These are phyloP conservation scores for Papiliotrema fonsecae DNA, from an alignment of 1,284 basidiomycete species.

Conservation along the genomic window DNA sequence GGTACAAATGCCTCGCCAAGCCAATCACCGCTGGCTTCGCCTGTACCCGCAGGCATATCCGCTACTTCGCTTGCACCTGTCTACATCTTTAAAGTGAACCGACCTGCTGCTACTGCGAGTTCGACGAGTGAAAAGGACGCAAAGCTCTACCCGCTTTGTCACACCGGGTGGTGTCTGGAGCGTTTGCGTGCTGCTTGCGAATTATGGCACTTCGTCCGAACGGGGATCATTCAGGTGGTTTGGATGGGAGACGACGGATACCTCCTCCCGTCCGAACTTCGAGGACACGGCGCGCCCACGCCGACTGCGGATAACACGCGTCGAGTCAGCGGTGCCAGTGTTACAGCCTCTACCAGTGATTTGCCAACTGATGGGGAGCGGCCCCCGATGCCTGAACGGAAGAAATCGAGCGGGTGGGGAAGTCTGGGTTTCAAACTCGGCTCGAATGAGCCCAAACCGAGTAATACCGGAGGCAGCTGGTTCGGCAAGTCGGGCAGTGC, in stretches of 20 bases:
- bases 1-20: slow-evolving; percentile 1
- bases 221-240: slow-evolving; percentile 71
- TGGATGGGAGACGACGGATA: slow-evolving; percentile 69
- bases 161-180: slow-evolving; percentile 54
- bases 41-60: slow-evolving; percentile 13
- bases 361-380: not conserved
- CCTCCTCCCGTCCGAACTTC: slow-evolving; percentile 20
- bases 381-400: slow-evolving; percentile 16
- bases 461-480: not conserved
- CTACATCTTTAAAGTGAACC: slow-evolving; percentile 47
- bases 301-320: not conserved
- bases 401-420: slow-evolving; percentile 36
- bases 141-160: slow-evolving; percentile 65
- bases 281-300: not conserved
- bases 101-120: slow-evolving; percentile 16
- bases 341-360: not conserved
- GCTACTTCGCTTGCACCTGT: slow-evolving; percentile 22
- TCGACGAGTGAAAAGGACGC: slow-evolving; percentile 36
- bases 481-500: not conserved
- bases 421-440: slow-evolving; percentile 36
- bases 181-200: slow-evolving; percentile 79
- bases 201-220: slow-evolving; percentile 82
- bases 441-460: not conserved
- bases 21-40: slow-evolving; percentile 30
- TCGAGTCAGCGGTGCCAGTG: slow-evolving; percentile 2